phyloP scores from a whole-genome alignment of 169 alveolate species.

The Pseudocohnilembus persalinus region DNA sequence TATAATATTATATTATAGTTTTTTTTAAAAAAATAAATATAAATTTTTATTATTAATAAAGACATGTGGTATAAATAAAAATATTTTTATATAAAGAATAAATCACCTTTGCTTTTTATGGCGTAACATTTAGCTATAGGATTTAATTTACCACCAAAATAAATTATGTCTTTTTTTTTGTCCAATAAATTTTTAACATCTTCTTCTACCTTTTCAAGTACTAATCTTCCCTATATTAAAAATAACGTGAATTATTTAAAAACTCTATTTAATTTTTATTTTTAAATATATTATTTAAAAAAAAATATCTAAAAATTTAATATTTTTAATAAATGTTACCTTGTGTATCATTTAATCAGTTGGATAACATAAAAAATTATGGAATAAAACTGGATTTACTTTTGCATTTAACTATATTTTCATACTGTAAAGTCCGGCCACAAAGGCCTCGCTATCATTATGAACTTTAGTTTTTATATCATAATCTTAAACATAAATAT shows the following conservation, averaged over 20 bases:
- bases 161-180: neutral
- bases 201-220: neutral
- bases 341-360: too few relatives aligned
- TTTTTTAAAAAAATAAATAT: too few relatives aligned
- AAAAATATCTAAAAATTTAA: too few relatives aligned
- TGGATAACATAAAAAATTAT: neutral
- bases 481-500: neutral
- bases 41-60: too few relatives aligned
- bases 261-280: too few relatives aligned
- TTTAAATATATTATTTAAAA: too few relatives aligned
- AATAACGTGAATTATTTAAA: too few relatives aligned
- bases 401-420: neutral
- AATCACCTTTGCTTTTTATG: too few relatives aligned
- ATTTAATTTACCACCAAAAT: neutral
- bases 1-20: too few relatives aligned
- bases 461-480: neutral
- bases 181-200: neutral
- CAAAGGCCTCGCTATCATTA: neutral
- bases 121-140: neutral
- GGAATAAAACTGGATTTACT: neutral
- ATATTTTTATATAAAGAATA: too few relatives aligned
- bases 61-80: neutral
- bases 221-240: neutral
- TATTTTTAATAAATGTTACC: too few relatives aligned
- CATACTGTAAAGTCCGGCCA: neutral